Evolutionary conservation across 495 filamentous ascomycete species (phyloP).

Genomic region (Podospora comata): DNA sequence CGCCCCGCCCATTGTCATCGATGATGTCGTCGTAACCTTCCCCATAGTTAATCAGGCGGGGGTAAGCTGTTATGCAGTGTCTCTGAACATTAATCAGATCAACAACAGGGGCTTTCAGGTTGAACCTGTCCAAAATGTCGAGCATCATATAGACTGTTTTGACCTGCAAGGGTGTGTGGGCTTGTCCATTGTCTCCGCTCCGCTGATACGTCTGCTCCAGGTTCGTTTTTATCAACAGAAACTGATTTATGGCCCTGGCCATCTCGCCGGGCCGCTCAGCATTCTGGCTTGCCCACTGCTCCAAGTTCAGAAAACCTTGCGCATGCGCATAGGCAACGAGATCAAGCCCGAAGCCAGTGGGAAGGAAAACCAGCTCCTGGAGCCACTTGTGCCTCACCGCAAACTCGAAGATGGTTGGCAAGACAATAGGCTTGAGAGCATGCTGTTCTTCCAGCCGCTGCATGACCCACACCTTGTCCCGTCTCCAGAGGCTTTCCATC

Average conservation of each 20-base stretch:
- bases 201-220: slow-evolving; percentile 68
- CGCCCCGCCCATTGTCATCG: slow-evolving; percentile 73
- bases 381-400: slow-evolving; percentile 76
- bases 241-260: slow-evolving; percentile 62
- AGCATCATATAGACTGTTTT: slow-evolving; percentile 82
- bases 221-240: slow-evolving; percentile 76
- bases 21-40: slow-evolving; percentile 88
- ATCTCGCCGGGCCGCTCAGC: slow-evolving; percentile 59
- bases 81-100: slow-evolving; percentile 66
- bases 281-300: slow-evolving; percentile 73
- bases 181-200: slow-evolving; percentile 56
- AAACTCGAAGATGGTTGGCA: slow-evolving; percentile 80
- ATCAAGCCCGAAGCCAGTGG: slow-evolving; percentile 81
- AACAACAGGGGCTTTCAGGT: slow-evolving; percentile 46
- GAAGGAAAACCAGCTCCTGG: slow-evolving; percentile 68
- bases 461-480: slow-evolving; percentile 78
- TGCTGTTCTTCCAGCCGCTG: slow-evolving; percentile 76
- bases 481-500: slow-evolving; percentile 82
- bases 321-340: slow-evolving; percentile 86
- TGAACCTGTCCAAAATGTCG: slow-evolving; percentile 66
- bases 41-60: slow-evolving; percentile 94
- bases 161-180: slow-evolving; percentile 61
- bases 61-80: slow-evolving; percentile 85
- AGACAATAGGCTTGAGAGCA: slow-evolving; percentile 65
- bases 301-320: slow-evolving; percentile 71